Evolutionary conservation across 345 rosid species (phyloP).

Genomic region (Sonneratia alba): DNA sequence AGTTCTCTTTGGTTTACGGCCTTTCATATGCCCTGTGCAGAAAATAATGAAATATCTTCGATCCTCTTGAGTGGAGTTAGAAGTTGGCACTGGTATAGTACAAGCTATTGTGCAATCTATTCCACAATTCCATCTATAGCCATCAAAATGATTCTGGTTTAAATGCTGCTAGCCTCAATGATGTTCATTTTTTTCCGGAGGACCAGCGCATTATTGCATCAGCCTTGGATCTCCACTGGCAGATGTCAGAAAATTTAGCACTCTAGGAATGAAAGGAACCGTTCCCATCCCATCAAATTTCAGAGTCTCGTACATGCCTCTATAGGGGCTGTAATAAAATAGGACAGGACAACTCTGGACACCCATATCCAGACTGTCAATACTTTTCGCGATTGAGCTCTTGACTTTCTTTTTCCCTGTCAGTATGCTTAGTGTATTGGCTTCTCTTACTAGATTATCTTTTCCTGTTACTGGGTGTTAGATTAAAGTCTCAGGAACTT

Average conservation of each 20-base stretch:
- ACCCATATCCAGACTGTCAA: not conserved
- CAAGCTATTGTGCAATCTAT: not conserved
- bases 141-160: not conserved
- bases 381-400: not conserved
- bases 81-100: not conserved
- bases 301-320: not conserved
- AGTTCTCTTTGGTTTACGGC: not conserved
- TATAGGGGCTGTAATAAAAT: not conserved
- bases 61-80: not conserved
- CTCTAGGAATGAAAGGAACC: not conserved
- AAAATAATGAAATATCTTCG: not conserved
- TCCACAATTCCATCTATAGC: not conserved
- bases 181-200: not conserved
- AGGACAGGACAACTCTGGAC: not conserved
- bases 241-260: not conserved
- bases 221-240: not conserved
- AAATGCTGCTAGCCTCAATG: not conserved
- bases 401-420: not conserved
- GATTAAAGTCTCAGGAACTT: not conserved
- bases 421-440: not conserved
- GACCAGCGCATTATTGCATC: not conserved
- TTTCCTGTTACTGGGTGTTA: not conserved
- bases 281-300: not conserved
- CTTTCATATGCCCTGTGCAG: not conserved
- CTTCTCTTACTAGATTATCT: not conserved